Evolutionary conservation across 75 land plant species (phyloP), one percentile per base, ranked within the genome.

Genomic region (Pinus albicaulis): DNA sequence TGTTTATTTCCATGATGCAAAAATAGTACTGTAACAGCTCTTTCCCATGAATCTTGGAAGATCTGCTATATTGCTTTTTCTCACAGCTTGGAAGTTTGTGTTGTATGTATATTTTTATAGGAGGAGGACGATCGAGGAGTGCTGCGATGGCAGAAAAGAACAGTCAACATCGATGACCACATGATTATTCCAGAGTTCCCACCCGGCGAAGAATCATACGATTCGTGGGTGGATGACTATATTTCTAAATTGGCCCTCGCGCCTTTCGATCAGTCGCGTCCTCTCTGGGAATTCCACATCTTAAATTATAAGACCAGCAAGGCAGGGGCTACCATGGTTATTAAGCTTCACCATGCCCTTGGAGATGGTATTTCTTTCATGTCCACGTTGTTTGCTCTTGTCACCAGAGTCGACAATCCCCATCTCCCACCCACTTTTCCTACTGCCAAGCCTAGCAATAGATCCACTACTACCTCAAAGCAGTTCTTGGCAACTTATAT

Each of bases 271-370:
- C 55, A 1, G 1, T n/a, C 52, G 7, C 73, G 73, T 14, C 73
- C 73, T 41, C 73, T 52, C 8, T 71, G 73, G 73, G 55, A 71
- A 48, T 48, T 71, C 23, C 73, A 71, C 73, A 10, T 71, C 73
- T 22, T 71, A 15, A 71, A 71, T 48, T 71, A 71, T 24, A 41
- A 41, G 11, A 71, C 73, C 23, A 71, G 52, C 0, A 44, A n/a
- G 16, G 52, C 24, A 4, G 55, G 22, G 19, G 11, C 73, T 4
- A 71, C 55, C 7, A 3, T 71, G 25, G 3, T 71, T 3, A 2
- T 71, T 3, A 71, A 52, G 19, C 20, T 69, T 4, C 52, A 69
- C 7, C 71, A 69, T 69, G 20, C 52, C 48, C 20, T 69, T 1
- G 73, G 73, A 23, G 73, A 71, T 53, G 73, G 73, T 0, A 71